phyloP scores from a whole-genome alignment of 1,139 yeast genomes.

The Nakaseomyces uthaithaninus region DNA sequence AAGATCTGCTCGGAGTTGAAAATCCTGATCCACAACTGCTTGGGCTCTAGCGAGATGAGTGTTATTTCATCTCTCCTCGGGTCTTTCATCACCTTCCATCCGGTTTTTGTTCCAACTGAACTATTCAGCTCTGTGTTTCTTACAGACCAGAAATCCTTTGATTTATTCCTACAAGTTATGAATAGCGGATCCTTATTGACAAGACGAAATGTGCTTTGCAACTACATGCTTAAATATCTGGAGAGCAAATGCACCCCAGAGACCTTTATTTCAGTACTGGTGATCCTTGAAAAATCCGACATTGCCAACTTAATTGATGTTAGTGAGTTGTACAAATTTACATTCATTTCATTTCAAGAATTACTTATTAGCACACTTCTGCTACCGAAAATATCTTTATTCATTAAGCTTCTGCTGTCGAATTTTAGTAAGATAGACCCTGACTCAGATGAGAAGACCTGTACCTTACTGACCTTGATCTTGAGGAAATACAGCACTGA shows the following conservation, averaged over 20 bases:
- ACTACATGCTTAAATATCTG: neutral
- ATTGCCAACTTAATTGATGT: constrained; percentile 14
- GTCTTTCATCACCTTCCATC: neutral
- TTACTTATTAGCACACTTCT: constrained; percentile 14
- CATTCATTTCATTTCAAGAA: constrained; percentile 21
- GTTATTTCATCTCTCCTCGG: neutral
- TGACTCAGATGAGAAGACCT: constrained; percentile 15
- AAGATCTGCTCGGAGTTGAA: neutral
- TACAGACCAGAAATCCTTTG: neutral
- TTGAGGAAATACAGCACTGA: constrained; percentile 14
- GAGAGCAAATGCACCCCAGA: constrained; percentile 3
- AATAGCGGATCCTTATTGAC: neutral
- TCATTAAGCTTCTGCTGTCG: constrained; percentile 9
- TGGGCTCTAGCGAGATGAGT: neutral
- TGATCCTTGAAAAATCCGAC: neutral
- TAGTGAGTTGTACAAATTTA: constrained; percentile 14
- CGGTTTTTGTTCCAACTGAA: neutral
- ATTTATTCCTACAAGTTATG: neutral
- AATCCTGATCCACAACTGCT: neutral
- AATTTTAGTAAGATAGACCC: constrained; percentile 5
- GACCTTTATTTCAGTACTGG: constrained; percentile 11
- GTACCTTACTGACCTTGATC: constrained; percentile 23
- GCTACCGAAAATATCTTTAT: neutral
- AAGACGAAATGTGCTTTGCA: neutral
- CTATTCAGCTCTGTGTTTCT: neutral